phyloP scores from a whole-genome alignment of 2,329 filamentous ascomycete genomes.

The Exophiala xenobiotica region DNA sequence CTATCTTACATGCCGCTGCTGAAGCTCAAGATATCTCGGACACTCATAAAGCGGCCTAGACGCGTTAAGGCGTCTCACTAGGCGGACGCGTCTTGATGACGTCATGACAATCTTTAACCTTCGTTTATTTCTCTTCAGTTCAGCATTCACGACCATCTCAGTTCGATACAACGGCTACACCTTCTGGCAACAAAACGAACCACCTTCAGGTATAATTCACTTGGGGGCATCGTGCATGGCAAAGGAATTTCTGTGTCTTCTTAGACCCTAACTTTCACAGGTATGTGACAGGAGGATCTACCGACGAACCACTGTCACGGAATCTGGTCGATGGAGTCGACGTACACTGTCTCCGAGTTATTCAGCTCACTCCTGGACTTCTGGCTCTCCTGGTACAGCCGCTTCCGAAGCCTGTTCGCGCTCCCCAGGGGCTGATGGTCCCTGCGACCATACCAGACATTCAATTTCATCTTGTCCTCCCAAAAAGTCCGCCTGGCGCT shows the following conservation, averaged over 20 bases:
- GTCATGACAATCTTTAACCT: not conserved
- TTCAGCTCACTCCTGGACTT: slow-evolving; percentile 40
- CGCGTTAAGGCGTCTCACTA: not conserved
- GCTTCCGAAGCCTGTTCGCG: slow-evolving; percentile 41
- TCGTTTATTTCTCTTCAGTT: not conserved
- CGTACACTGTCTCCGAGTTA: slow-evolving; percentile 38
- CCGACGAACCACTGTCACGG: not conserved
- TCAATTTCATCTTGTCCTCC: slow-evolving; percentile 46
- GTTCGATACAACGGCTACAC: too few species aligned
- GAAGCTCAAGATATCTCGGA: not conserved
- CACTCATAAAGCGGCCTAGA: not conserved
- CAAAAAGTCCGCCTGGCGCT: slow-evolving; percentile 43
- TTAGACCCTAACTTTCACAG: too few species aligned
- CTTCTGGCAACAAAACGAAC: too few species aligned
- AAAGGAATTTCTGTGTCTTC: too few species aligned
- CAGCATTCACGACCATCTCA: not conserved
- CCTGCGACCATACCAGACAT: slow-evolving; percentile 46
- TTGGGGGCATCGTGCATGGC: too few species aligned
- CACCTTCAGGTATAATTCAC: too few species aligned
- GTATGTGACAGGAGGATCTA: not conserved
- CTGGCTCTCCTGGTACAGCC: slow-evolving; percentile 42
- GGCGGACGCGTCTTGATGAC: not conserved
- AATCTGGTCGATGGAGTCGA: slow-evolving; percentile 39
- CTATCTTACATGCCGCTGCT: not conserved
- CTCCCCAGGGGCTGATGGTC: slow-evolving; percentile 43